A percentile compares a stretch with the other conserved stretches of the same genome.
Evolutionary conservation across 345 rosid species (phyloP).

Genomic region (Brassica rapa): DNA sequence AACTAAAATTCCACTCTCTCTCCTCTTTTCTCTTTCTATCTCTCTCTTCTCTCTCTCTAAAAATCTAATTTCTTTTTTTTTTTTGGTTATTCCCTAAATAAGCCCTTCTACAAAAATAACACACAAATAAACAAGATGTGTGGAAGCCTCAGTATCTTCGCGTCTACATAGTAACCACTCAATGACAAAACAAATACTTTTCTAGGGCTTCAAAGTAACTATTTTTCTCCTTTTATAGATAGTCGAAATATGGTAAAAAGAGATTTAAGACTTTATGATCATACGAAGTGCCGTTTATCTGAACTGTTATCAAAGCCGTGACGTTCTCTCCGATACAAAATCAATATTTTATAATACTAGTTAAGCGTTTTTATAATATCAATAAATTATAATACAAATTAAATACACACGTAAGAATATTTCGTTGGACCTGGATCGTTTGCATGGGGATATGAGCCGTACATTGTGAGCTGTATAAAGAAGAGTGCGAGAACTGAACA

Average conservation of each 20-base stretch:
- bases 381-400: slow-evolving; percentile 7
- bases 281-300: slow-evolving; percentile 37
- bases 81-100: no score
- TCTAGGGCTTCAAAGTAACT: slow-evolving; percentile 50
- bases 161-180: slow-evolving; percentile 57
- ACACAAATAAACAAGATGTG: slow-evolving; percentile 21
- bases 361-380: neutral
- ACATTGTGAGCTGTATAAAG: slow-evolving; percentile 41
- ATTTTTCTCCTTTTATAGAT: slow-evolving; percentile 27
- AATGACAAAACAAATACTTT: slow-evolving; percentile 24
- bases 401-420: slow-evolving; percentile 23
- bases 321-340: slow-evolving; percentile 35
- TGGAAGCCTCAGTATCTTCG: slow-evolving; percentile 38
- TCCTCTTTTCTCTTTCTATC: no score
- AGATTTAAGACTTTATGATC: slow-evolving; percentile 38
- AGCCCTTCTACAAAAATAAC: neutral
- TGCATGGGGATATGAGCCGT: slow-evolving; percentile 49
- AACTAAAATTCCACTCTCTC: no score
- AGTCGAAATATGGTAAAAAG: slow-evolving; percentile 25
- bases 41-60: no score
- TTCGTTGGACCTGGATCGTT: slow-evolving; percentile 29
- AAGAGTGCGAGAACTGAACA: slow-evolving; percentile 16
- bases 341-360: neutral
- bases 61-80: no score
- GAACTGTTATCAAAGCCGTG: slow-evolving; percentile 45